Evolutionary conservation across 257 asterid species (phyloP).

Genomic region (Hygrophila difformis): DNA sequence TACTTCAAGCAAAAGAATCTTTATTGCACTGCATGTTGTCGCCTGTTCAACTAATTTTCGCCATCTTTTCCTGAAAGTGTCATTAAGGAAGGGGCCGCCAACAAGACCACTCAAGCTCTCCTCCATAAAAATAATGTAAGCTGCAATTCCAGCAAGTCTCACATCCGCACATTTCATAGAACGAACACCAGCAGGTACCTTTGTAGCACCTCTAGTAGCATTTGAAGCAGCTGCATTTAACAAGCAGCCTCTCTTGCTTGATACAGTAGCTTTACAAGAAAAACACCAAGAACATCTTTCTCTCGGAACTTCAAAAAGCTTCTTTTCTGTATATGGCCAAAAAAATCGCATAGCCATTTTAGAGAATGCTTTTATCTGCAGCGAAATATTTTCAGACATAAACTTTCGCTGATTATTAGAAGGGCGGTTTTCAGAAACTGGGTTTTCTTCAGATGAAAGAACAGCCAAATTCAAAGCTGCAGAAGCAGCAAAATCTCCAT

Average conservation of each 20-base stretch:
- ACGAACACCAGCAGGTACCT: constrained; percentile 43
- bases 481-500: constrained; percentile 71
- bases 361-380: constrained; percentile 65
- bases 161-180: constrained; percentile 43
- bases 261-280: constrained; percentile 50
- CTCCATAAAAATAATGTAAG: constrained; percentile 52
- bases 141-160: constrained; percentile 38
- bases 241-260: constrained; percentile 61
- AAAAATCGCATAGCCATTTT: constrained; percentile 44
- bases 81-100: constrained; percentile 48
- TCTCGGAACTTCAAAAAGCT: constrained; percentile 49
- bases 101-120: constrained; percentile 59
- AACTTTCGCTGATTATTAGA: constrained; percentile 33
- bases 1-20: constrained; percentile 57
- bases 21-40: constrained; percentile 28
- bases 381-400: constrained; percentile 37
- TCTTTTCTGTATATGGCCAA: constrained; percentile 69
- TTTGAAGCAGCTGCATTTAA: constrained; percentile 63
- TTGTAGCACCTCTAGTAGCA: constrained; percentile 52
- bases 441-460: constrained; percentile 55
- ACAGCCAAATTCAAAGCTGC: constrained; percentile 64
- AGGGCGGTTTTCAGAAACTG: constrained; percentile 28
- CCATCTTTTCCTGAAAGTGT: constrained; percentile 49
- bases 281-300: constrained; percentile 80
- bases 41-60: constrained; percentile 51